Conservation (phyloP, 2,329 filamentous ascomycete genomes). For the Claviceps sp. region DNA sequence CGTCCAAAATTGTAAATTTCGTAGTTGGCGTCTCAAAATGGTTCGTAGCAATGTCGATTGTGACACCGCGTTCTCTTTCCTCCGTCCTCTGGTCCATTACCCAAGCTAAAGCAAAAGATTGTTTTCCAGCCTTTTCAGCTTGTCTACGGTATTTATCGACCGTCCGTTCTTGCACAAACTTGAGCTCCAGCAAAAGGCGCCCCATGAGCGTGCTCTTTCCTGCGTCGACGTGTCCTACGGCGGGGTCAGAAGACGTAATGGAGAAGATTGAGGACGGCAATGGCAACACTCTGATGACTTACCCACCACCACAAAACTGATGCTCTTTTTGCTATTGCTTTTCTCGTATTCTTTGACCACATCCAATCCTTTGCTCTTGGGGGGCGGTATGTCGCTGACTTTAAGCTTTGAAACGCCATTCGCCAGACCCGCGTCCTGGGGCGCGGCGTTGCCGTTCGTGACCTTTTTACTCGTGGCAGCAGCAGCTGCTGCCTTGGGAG, state of each 20-base stretch:
- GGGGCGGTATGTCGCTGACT: constrained; percentile 40
- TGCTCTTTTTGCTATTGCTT: constrained; percentile 60
- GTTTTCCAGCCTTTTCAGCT: constrained; percentile 83
- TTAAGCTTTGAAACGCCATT: constrained; percentile 22
- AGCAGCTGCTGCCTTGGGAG: constrained; percentile 17
- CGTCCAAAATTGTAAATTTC: constrained; percentile 86
- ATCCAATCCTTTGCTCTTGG: constrained; percentile 67
- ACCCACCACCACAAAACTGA: constrained; percentile 91
- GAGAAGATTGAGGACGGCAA: too few species aligned
- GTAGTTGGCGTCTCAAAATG: constrained; percentile 83
- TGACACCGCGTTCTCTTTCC: constrained; percentile 80
- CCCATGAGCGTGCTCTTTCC: constrained; percentile 98
- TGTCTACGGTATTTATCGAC: constrained; percentile 81
- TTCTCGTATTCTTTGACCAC: constrained; percentile 72
- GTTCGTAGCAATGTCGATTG: constrained; percentile 92
- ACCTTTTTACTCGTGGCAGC: constrained; percentile 20
- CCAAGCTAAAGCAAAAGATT: constrained; percentile 93
- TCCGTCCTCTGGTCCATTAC: constrained; percentile 87
- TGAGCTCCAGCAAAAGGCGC: constrained; percentile 75
- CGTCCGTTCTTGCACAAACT: constrained; percentile 76
- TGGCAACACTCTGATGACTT: constrained; percentile 16
- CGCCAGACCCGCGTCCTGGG: constrained; percentile 14
- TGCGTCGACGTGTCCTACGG: constrained; percentile 79
- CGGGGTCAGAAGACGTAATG: not conserved
- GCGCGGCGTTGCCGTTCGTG: constrained; percentile 21